Evolutionary conservation across 73 alveolate species (phyloP).

Genomic region (Blepharisma stoltei): DNA sequence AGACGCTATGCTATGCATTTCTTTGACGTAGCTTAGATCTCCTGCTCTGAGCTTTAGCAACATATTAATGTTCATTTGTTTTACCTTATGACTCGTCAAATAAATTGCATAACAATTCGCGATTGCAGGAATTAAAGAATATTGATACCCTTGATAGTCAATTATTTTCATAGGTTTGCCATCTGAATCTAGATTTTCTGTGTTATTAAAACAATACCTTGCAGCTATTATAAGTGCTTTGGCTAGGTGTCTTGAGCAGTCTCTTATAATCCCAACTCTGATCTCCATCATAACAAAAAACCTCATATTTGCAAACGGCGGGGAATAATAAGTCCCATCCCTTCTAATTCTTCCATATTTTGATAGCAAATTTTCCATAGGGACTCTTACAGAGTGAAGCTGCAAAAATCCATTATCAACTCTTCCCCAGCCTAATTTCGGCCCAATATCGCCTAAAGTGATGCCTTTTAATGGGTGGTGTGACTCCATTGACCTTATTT

Average conservation of each 20-base stretch:
- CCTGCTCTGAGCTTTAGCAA: neutral
- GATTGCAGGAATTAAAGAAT: slow-evolving; percentile 30
- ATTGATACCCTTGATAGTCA: slow-evolving; percentile 77
- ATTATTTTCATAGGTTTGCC: slow-evolving; percentile 30
- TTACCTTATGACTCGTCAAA: slow-evolving; percentile 36
- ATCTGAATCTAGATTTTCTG: slow-evolving; percentile 16
- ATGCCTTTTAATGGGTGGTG: slow-evolving; percentile 72
- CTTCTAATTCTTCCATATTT: slow-evolving; percentile 65
- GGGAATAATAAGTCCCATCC: slow-evolving; percentile 49
- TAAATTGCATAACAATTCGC: slow-evolving; percentile 58
- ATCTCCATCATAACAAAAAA: neutral
- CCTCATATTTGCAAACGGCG: neutral
- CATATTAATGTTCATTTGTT: neutral
- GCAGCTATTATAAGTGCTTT: slow-evolving; percentile 56
- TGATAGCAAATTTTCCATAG: slow-evolving; percentile 73
- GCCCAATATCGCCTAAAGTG: slow-evolving; percentile 87
- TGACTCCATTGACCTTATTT: slow-evolving; percentile 66
- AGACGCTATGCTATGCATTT: neutral
- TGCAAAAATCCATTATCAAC: slow-evolving; percentile 85
- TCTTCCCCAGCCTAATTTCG: slow-evolving; percentile 73
- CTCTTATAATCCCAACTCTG: neutral
- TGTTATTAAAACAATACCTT: slow-evolving; percentile 67
- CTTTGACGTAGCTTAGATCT: neutral
- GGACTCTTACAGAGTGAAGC: slow-evolving; percentile 72
- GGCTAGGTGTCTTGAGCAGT: slow-evolving; percentile 28